These are phyloP conservation scores for Acacia melanoxylon DNA, from an alignment of 306 rosid species.

Conservation along the genomic window DNA sequence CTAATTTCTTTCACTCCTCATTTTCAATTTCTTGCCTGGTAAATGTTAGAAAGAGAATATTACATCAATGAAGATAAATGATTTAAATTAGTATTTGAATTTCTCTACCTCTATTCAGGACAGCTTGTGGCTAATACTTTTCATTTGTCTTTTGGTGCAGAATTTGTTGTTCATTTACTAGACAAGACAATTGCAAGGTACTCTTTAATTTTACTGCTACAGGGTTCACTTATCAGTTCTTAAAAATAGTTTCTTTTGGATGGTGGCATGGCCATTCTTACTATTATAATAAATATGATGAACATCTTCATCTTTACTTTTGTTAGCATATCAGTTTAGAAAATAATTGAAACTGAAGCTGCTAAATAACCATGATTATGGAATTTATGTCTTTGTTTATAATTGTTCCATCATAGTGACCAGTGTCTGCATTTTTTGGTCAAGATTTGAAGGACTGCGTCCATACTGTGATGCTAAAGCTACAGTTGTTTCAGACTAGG, in stretches of 20 bases:
- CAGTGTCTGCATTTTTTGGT: conserved; percentile 4
- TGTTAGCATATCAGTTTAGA: not conserved
- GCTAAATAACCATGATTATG: not conserved
- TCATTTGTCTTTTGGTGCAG: conserved; percentile 51
- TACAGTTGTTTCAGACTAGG: not conserved
- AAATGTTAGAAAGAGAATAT: not conserved
- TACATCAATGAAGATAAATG: conserved; percentile 1
- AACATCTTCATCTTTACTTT: conserved; percentile 2
- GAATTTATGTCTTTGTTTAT: not conserved
- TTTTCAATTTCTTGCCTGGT: not conserved
- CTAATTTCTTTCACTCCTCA: conserved; percentile 3
- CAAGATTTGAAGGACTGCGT: not conserved
- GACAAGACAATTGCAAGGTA: conserved; percentile 94
- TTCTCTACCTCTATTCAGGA: conserved; percentile 10
- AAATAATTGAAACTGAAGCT: conserved; percentile 1
- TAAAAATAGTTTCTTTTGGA: not conserved
- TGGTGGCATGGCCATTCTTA: conserved; percentile 9
- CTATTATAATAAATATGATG: not conserved
- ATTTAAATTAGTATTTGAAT: conserved; percentile 4
- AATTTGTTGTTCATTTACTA: conserved; percentile 64
- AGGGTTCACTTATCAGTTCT: not conserved
- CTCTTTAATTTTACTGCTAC: conserved; percentile 25
- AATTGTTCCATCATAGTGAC: not conserved
- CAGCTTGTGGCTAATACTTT: not conserved
- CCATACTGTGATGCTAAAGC: not conserved